phyloP scores from a whole-genome alignment of 1,139 yeast species.

The Scheffersomyces titani region DNA sequence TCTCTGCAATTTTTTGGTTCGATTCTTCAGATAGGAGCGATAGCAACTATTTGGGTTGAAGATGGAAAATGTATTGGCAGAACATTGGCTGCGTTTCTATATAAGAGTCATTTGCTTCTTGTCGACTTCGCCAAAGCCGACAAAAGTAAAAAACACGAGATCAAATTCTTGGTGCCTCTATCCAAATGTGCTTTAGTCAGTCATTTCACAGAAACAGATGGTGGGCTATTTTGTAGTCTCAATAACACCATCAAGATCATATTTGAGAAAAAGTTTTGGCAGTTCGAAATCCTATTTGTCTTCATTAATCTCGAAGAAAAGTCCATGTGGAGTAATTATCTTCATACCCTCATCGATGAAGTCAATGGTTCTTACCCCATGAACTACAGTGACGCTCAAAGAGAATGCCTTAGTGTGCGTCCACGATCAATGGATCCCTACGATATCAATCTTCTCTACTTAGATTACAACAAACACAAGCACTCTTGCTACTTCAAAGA shows the following conservation, averaged over 20 bases:
- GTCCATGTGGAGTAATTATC: constrained; percentile 40
- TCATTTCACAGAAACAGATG: constrained; percentile 24
- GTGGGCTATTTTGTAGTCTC: constrained; percentile 39
- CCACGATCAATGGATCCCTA: constrained; percentile 17
- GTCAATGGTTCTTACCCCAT: constrained; percentile 45
- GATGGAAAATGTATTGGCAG: constrained; percentile 13
- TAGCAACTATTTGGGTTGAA: constrained; percentile 40
- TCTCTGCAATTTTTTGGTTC: constrained; percentile 42
- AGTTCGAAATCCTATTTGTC: constrained; percentile 49
- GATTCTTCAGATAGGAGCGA: constrained; percentile 40
- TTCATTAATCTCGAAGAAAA: constrained; percentile 35
- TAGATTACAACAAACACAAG: constrained; percentile 3
- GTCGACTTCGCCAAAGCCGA: constrained; percentile 18
- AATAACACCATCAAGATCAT: constrained; percentile 39
- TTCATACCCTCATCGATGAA: constrained; percentile 31
- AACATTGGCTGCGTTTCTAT: constrained; percentile 44
- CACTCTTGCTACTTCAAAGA: constrained; percentile 18
- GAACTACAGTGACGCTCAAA: constrained; percentile 26
- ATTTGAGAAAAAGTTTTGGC: constrained; percentile 42
- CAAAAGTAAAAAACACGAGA: constrained; percentile 19
- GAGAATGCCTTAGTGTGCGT: constrained; percentile 8
- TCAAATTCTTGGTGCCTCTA: constrained; percentile 52
- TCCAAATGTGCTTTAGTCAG: constrained; percentile 29
- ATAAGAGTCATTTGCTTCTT: constrained; percentile 51
- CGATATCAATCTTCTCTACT: constrained; percentile 12